Conservation (phyloP, 345 rosid species). For the Schrenkiella parvula region DNA sequence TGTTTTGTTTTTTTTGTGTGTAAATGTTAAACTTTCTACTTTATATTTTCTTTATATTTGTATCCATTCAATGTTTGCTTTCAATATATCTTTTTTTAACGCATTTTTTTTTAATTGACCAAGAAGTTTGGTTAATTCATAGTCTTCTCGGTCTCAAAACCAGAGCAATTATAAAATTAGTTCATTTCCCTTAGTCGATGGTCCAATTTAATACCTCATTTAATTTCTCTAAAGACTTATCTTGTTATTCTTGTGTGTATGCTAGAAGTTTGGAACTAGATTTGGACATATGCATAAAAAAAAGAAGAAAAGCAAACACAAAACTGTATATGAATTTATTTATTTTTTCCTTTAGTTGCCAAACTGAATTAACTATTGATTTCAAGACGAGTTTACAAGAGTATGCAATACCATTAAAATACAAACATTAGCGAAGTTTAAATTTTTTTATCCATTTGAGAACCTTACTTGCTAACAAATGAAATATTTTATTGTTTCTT, state of each 20-base stretch:
- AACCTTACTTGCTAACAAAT: too few relatives aligned
- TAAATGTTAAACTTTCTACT: too few relatives aligned
- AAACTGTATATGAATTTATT: neutral
- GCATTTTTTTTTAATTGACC: neutral
- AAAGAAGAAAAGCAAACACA: neutral
- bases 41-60: neutral
- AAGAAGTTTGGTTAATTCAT: neutral
- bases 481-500: too few relatives aligned
- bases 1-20: too few relatives aligned
- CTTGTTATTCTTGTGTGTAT: too few relatives aligned
- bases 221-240: neutral
- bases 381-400: too few relatives aligned
- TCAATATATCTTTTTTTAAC: neutral
- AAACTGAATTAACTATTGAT: too few relatives aligned
- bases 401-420: too few relatives aligned
- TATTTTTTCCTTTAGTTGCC: too few relatives aligned
- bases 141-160: neutral
- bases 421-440: too few relatives aligned
- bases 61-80: neutral
- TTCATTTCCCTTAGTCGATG: neutral
- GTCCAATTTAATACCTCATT: neutral
- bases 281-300: neutral
- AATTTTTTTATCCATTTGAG: too few relatives aligned
- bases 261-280: too few relatives aligned
- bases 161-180: neutral